Evolutionary conservation across 805 yeast species (phyloP).

Genomic region (Metschnikowia peoriensis): DNA sequence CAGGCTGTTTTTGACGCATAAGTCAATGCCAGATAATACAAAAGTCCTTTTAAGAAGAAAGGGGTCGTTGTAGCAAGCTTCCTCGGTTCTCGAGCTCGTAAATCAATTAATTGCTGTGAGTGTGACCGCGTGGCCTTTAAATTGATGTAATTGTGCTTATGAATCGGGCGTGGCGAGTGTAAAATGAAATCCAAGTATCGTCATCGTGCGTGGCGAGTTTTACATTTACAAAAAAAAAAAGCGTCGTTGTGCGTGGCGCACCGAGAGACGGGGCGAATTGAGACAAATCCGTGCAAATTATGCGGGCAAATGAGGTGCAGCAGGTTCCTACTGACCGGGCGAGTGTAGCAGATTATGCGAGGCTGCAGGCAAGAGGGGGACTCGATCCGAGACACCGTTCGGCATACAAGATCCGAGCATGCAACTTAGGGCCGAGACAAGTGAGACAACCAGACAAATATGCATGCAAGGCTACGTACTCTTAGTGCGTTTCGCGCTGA

Average conservation of each 20-base stretch:
- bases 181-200: not conserved
- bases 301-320: not conserved
- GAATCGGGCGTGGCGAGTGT: not conserved
- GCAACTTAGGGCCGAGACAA: not conserved
- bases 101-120: not conserved
- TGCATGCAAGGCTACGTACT: constrained; percentile 3
- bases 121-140: not conserved
- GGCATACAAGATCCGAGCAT: not conserved
- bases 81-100: not conserved
- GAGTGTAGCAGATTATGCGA: not conserved
- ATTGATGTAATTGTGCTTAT: not conserved
- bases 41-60: not conserved
- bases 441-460: not conserved
- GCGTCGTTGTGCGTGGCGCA: not conserved
- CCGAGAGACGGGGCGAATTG: not conserved
- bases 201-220: not conserved
- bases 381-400: constrained; percentile 1
- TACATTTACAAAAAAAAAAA: too few relatives aligned
- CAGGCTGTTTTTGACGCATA: not conserved
- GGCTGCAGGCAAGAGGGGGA: not conserved
- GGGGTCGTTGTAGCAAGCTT: not conserved
- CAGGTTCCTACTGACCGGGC: not conserved
- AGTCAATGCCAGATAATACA: too few relatives aligned
- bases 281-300: not conserved
- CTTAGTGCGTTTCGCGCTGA: not conserved